Base-by-base conservation (phyloP, 2,329 filamentous ascomycete species). In the Colletotrichum navitas region DNA sequence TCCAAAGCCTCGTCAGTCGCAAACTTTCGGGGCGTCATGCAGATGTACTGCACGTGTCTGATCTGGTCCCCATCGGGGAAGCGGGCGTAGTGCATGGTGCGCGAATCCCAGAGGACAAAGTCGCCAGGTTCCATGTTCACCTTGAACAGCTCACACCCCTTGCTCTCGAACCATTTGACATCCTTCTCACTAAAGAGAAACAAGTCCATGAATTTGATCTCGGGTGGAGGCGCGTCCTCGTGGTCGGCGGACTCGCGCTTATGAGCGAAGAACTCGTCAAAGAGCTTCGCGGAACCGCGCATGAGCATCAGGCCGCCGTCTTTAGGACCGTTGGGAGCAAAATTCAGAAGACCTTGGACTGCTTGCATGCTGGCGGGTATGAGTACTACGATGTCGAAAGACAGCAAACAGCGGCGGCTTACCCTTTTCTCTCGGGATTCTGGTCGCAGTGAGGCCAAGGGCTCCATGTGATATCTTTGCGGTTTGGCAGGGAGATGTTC, bases 361-460 rank as follows among this genome's bases (percentile, higher is more conserved):
- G 74, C 75, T 68, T 77, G 76, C 76, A 77, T 78, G 47, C 76
- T 77, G 39, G 10, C 6, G 26, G 14, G 8, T 0, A 16, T 60
- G 10, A 72, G 63, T 8, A 7, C 14, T 14, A 10, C 2, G 14
- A 6, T 2, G 11, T 2, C 8, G 16, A 2, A 3, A 12, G 5
- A 1, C 14, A 11, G 16, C 5, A 24, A 5, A 24, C 21, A 11
- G 29, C 29, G 16, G 14, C 5, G 7, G 68, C 74, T 66, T 79
- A 80, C 66, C 82, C 83, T 71, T 83, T 83, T 3, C 80, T 77
- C 6, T 80, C 72, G 0, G 80, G 83, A 39, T 78, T 80, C 73
- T 85, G 82, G 74, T 85, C 84, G 54, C 80, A 79, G 67, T 85
- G 84, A 7, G 83, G 83, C 84, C 84, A 86, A 2, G 83, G 82